Evolutionary conservation across 2,329 filamentous ascomycete species (phyloP), one percentile per base, ranked within the genome.

Genomic region (Plenodomus biglobosus): DNA sequence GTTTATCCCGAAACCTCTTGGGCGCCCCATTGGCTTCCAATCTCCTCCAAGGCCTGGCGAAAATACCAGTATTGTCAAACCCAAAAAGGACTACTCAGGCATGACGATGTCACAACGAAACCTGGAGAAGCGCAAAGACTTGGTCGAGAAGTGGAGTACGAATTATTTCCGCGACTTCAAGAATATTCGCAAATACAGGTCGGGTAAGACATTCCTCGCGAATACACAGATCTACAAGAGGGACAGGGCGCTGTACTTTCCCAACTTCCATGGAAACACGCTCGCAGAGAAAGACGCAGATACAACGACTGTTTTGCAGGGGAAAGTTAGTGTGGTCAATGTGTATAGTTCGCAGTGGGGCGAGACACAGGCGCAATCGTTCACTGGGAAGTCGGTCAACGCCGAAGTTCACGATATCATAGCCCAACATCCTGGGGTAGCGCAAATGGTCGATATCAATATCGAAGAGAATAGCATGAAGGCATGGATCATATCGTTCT

Each of bases 91-190:
- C 38, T 68, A 69, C 44, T 59, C 55, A 8, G 64, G 64, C 34
- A 65, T 64, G 60, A 69, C 66, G 8, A 52, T 66, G 56, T 53
- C 48, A 21, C 56, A 70, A 44, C 63, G 66, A 27, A 92, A 97
- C 69, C 74, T 96, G 7, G 79, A 82, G 56, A 82, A 85, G 58
- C 83, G 92, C 56, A 81, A 88, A 60, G 80, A 90, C 68, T 78
- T 97, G 44, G 88, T 88, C 38, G 80, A 83, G 58, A 85, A 90
- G 70, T 86, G 95, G 66, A 78, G 86, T 17, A 88, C 89, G 49
- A 92, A 92, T 2, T 99, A 99, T 74, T 99, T 96, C 76, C 88
- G 91, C 71, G 92, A 99, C 79, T 96, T 91, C 88, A 84, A 83
- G 50, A 94, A 95, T 74, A 82, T 96, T 72, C 79, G 86, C 19